Conservation (phyloP, 495 filamentous ascomycete species). For the Penicillium longicatenatum region DNA sequence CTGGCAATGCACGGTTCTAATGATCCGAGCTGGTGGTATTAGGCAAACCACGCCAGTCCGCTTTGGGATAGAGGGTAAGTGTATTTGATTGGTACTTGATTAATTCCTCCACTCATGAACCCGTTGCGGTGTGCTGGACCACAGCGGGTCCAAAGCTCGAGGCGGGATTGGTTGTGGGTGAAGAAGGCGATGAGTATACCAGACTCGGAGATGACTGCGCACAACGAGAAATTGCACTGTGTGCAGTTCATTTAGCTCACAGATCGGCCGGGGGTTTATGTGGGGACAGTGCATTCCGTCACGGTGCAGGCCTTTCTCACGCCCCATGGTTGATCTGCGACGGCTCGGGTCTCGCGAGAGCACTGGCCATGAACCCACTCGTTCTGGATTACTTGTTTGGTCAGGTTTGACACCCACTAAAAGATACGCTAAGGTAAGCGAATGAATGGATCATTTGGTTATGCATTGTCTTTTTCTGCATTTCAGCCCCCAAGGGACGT, state of each 20-base stretch:
- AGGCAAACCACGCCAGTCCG: not conserved
- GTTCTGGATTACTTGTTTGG: not conserved
- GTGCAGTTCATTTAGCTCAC: not conserved
- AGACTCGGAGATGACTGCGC: not conserved
- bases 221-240: not conserved
- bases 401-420: not conserved
- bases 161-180: not conserved
- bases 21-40: not conserved
- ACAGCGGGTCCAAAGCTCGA: not conserved
- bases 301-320: not conserved
- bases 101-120: not conserved
- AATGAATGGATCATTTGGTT: not conserved
- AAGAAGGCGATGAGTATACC: not conserved
- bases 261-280: not conserved
- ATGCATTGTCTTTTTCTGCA: not conserved
- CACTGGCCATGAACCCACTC: constrained; percentile 1
- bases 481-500: not conserved
- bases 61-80: not conserved
- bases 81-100: not conserved
- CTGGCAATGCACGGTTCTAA: not conserved
- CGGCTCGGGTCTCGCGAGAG: constrained; percentile 2
- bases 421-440: not conserved
- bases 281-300: not conserved
- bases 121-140: not conserved
- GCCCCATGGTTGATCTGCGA: constrained; percentile 4